Evolutionary conservation across 352 stramenopile genomes (phyloP).

Genomic region (Phytopythium delawarense): DNA sequence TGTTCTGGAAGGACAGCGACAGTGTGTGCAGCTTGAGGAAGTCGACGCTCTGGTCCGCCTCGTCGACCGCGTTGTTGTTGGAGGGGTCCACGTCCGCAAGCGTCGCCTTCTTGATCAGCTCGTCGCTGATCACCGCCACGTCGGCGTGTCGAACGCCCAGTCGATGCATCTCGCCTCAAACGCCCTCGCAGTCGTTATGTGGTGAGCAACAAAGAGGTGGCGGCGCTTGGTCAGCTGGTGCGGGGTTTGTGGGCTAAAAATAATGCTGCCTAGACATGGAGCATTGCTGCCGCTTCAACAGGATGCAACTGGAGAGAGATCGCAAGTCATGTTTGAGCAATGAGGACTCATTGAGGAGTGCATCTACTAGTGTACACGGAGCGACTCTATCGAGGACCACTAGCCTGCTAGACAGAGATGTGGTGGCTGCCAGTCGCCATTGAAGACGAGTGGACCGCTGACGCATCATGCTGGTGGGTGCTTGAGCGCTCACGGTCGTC

Average conservation of each 20-base stretch:
- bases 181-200: background rate
- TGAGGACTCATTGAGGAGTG: background rate
- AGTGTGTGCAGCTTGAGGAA: constrained; percentile 76
- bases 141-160: constrained; percentile 70
- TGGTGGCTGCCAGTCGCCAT: constrained; percentile 1
- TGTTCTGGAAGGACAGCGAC: constrained; percentile 90
- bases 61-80: constrained; percentile 74
- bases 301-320: background rate
- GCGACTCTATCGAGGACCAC: constrained; percentile 1
- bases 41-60: constrained; percentile 56
- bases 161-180: constrained; percentile 46
- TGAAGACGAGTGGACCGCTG: background rate
- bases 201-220: background rate
- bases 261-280: background rate
- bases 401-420: constrained; percentile 10
- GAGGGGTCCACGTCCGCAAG: constrained; percentile 50
- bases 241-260: background rate
- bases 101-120: constrained; percentile 68
- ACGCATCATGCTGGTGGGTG: background rate
- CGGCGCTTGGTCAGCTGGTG: background rate
- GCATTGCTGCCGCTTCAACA: too few relatives aligned
- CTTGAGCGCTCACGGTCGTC: background rate
- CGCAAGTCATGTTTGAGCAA: background rate
- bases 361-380: constrained; percentile 6
- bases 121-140: constrained; percentile 77